Conservation (phyloP, 306 rosid genomes). For the Herpetospermum pedunculosum region DNA sequence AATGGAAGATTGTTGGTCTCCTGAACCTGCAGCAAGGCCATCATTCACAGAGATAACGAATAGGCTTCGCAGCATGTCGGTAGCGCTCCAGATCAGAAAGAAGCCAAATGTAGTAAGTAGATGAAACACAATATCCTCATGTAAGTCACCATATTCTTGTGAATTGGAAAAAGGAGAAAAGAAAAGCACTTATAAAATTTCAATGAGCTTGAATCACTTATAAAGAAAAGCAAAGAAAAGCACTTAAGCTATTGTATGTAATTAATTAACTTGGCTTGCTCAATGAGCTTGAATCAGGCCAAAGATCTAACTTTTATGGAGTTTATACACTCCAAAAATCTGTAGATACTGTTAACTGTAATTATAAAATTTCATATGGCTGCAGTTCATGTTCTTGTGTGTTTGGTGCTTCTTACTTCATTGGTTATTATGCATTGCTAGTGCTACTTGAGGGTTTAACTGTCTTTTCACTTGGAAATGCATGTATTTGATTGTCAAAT, state of each 20-base stretch:
- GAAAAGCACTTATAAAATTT: background rate
- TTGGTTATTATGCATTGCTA: background rate
- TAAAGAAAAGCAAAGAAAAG: too few species aligned
- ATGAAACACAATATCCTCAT: background rate
- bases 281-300: background rate
- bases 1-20: constrained; percentile 91
- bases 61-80: constrained; percentile 61
- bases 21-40: constrained; percentile 69
- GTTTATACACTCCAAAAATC: background rate
- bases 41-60: constrained; percentile 60
- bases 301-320: background rate
- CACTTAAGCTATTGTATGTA: background rate
- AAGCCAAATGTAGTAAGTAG: constrained; percentile 15
- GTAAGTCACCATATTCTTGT: background rate
- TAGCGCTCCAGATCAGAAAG: constrained; percentile 38
- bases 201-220: too few species aligned
- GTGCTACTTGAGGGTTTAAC: too few species aligned
- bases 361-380: background rate
- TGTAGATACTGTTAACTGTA: background rate
- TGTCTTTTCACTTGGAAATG: too few species aligned
- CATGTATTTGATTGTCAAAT: too few species aligned
- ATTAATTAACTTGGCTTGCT: background rate
- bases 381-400: background rate
- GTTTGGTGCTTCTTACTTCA: background rate
- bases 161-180: background rate